phyloP scores from a whole-genome alignment of 1,284 basidiomycete genomes.

The Clitocybe nebularis region DNA sequence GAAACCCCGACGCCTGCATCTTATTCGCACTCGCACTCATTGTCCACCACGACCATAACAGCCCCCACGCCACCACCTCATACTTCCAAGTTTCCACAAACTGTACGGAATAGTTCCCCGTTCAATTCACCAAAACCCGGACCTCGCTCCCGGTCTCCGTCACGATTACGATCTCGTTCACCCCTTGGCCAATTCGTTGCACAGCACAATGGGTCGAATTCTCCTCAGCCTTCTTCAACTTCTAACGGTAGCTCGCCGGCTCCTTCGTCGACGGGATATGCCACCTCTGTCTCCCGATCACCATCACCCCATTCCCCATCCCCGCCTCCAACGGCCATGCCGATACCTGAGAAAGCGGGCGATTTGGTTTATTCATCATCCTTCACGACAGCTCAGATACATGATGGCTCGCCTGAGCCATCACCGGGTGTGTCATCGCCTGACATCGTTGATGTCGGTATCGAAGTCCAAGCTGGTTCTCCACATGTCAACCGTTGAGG shows the following conservation, averaged over 20 bases:
- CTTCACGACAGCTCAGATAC: neutral
- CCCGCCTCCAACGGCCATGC: conserved; percentile 26
- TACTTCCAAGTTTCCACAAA: conserved; percentile 22
- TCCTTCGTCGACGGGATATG: conserved; percentile 38
- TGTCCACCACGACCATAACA: conserved; percentile 37
- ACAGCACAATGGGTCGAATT: conserved; percentile 17
- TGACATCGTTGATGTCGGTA: neutral
- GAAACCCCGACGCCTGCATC: conserved; percentile 39
- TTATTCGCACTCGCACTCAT: conserved; percentile 33
- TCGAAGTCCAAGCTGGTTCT: neutral
- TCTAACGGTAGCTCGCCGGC: conserved; percentile 37
- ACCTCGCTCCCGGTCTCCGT: conserved; percentile 12
- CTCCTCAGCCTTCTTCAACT: conserved; percentile 23
- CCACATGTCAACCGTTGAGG: neutral
- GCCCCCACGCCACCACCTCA: conserved; percentile 31
- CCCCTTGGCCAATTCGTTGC: conserved; percentile 9
- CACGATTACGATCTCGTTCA: conserved; percentile 15
- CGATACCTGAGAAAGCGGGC: conserved; percentile 10
- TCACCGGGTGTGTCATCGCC: neutral
- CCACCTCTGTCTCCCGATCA: conserved; percentile 40
- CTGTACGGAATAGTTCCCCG: conserved; percentile 21
- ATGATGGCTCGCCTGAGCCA: neutral
- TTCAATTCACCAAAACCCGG: conserved; percentile 3
- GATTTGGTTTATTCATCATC: neutral
- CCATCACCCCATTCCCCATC: conserved; percentile 35